Evolutionary conservation across 176 grass and related monocot genomes (phyloP).

Genomic region (Aegilops longissima): DNA sequence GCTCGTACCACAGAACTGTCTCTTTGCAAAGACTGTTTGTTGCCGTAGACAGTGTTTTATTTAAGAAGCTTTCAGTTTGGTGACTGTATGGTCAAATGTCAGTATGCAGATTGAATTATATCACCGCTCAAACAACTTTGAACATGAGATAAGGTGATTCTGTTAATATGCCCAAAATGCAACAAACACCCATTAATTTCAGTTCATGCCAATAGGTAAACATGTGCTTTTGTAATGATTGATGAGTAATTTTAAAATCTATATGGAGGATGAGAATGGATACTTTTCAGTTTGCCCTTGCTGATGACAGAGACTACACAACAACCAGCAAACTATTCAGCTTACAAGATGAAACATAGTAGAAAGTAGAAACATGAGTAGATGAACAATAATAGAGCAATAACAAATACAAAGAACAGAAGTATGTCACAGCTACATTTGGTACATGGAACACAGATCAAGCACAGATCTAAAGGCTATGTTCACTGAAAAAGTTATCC

Average conservation of each 20-base stretch:
- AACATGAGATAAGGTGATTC: neutral
- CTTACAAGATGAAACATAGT: neutral
- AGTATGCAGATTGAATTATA: constrained; percentile 1
- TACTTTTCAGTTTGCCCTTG: constrained; percentile 15
- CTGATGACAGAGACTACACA: constrained; percentile 19
- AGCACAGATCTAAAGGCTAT: neutral
- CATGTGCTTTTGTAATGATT: neutral
- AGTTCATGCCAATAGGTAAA: neutral
- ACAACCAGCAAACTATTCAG: neutral
- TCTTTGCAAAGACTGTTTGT: constrained; percentile 13
- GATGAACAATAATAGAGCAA: neutral
- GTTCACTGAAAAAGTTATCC: neutral
- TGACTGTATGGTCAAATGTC: neutral
- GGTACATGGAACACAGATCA: neutral
- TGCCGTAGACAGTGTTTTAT: constrained; percentile 22
- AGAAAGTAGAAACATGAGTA: neutral
- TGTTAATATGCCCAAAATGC: neutral
- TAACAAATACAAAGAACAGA: neutral
- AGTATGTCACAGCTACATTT: neutral
- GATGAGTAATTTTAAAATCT: neutral
- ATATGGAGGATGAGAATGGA: neutral
- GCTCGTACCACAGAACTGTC: constrained; percentile 16
- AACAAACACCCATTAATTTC: neutral
- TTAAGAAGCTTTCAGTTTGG: constrained; percentile 28
- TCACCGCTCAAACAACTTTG: neutral